These are phyloP conservation scores for Metarhizium rileyi DNA, from an alignment of 2,329 filamentous ascomycete genomes.

Conservation along the genomic window DNA sequence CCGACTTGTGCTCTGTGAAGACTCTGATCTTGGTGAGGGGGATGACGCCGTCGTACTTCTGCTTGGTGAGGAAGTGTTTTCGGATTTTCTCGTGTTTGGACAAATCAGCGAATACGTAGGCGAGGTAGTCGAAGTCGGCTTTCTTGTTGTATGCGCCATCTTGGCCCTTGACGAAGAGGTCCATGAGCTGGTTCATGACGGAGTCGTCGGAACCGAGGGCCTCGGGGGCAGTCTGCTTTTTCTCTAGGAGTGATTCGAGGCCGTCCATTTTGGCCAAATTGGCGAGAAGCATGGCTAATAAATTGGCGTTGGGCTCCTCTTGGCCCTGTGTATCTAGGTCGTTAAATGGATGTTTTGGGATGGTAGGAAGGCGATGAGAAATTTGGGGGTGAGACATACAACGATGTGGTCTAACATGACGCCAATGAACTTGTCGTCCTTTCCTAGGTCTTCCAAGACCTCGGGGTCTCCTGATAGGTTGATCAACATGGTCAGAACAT, in stretches of 20 bases:
- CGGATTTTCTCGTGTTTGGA: conserved; percentile 70
- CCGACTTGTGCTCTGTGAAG: conserved; percentile 83
- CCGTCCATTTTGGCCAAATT: conserved; percentile 78
- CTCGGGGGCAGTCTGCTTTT: conserved; percentile 59
- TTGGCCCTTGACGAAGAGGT: conserved; percentile 90
- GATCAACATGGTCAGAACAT: conserved; percentile 83
- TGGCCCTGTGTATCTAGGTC: conserved; percentile 38
- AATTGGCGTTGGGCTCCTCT: conserved; percentile 72
- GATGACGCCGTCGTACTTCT: conserved; percentile 73
- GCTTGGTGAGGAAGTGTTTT: conserved; percentile 62
- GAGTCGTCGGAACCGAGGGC: conserved; percentile 62
- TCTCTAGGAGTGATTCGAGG: conserved; percentile 56
- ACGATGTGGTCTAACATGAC: conserved; percentile 63
- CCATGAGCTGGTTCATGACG: conserved; percentile 83
- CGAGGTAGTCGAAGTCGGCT: conserved; percentile 84
- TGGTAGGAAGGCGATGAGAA: not conserved
- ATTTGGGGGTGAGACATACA: conserved; percentile 36
- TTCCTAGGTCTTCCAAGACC: conserved; percentile 60
- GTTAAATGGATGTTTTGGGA: not conserved
- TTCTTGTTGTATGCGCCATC: conserved; percentile 73
- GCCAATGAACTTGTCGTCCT: conserved; percentile 74
- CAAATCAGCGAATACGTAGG: conserved; percentile 89
- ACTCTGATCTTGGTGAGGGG: conserved; percentile 87
- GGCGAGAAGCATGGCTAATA: conserved; percentile 83
- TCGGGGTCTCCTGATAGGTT: conserved; percentile 73